Percentiles rank a stretch among this genome's conserved stretches.
Conservation (phyloP, 2,329 filamentous ascomycete species). For the Hypocrella siamensis region DNA sequence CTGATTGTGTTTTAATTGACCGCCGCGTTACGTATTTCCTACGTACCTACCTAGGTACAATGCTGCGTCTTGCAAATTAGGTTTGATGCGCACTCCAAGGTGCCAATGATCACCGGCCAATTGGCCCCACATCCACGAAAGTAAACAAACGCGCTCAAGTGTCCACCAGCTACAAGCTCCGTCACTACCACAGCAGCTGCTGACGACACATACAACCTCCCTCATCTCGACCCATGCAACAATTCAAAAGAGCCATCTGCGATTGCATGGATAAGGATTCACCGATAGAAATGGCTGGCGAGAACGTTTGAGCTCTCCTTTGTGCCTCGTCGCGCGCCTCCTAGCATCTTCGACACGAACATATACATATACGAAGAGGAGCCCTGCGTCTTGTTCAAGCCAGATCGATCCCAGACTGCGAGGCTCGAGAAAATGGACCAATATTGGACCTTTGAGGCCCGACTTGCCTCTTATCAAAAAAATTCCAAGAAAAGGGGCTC, state of each 20-base stretch:
- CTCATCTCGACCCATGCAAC: background rate
- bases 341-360: too few species aligned
- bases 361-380: background rate
- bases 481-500: slow-evolving; percentile 56
- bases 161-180: slow-evolving; percentile 1
- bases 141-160: slow-evolving; percentile 17
- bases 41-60: background rate
- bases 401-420: slow-evolving; percentile 4
- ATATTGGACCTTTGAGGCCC: slow-evolving; percentile 54
- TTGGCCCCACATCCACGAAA: slow-evolving; percentile 7
- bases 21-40: too few species aligned
- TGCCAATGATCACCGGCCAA: background rate
- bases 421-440: slow-evolving; percentile 11
- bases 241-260: too few species aligned
- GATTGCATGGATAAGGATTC: too few species aligned
- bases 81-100: background rate
- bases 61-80: background rate
- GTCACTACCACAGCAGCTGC: background rate
- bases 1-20: too few species aligned
- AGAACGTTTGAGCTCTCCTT: too few species aligned
- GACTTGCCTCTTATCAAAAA: slow-evolving; percentile 64
- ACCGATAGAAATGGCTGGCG: too few species aligned
- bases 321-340: too few species aligned
- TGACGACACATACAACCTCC: background rate
- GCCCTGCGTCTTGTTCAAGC: background rate